phyloP scores from a whole-genome alignment of 345 rosid species.

The Moringa oleifera region DNA sequence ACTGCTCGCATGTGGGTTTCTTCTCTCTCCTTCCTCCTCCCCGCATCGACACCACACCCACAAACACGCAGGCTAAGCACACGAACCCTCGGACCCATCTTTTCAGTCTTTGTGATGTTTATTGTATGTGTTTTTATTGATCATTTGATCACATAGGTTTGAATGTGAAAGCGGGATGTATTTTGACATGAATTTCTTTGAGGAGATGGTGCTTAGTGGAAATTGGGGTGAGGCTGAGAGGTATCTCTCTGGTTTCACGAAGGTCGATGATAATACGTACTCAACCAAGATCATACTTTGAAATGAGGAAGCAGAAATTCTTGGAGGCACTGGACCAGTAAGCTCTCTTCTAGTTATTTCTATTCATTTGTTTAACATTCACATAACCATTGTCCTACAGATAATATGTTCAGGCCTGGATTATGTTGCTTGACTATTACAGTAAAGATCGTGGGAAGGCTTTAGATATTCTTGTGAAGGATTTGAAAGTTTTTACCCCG shows the following conservation, averaged over 20 bases:
- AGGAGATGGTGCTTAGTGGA: conserved; percentile 94
- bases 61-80: too few species aligned
- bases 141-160: conserved; percentile 41
- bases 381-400: too few species aligned
- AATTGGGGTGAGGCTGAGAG: conserved; percentile 99
- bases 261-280: conserved; percentile 94
- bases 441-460: conserved; percentile 98
- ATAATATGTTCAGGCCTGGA: too few species aligned
- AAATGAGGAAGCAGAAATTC: conserved; percentile 98
- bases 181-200: conserved; percentile 97
- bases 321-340: conserved; percentile 98
- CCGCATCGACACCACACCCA: too few species aligned
- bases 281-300: conserved; percentile 98
- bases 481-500: conserved; percentile 92
- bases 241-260: conserved; percentile 96
- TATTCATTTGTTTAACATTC: too few species aligned
- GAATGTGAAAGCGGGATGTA: conserved; percentile 98
- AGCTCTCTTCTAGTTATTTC: too few species aligned
- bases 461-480: conserved; percentile 88
- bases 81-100: too few species aligned
- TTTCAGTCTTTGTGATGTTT: too few species aligned
- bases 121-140: too few species aligned
- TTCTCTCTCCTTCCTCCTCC: background rate
- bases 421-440: conserved; percentile 9
- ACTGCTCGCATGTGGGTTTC: conserved; percentile 25